A percentile compares a stretch with the other conserved stretches of the same genome.
These are phyloP conservation scores for Hemileccinum impolitum DNA, from an alignment of 768 basidiomycete species.

Conservation along the genomic window DNA sequence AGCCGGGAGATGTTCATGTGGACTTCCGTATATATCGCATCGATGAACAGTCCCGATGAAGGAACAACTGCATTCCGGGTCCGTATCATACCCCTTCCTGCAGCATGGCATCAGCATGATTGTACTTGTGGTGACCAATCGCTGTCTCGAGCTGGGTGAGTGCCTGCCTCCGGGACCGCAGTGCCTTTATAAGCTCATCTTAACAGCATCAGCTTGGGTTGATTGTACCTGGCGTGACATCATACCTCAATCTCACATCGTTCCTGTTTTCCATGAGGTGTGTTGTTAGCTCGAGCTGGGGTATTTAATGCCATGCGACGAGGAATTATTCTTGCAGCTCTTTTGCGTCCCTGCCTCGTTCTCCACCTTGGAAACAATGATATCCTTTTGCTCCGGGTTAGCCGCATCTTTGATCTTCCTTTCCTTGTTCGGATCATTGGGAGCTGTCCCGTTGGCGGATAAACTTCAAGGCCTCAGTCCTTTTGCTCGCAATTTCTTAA, in stretches of 20 bases:
- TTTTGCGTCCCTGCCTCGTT: neutral
- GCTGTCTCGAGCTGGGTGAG: neutral
- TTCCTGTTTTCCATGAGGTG: constrained; percentile 7
- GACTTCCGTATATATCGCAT: neutral
- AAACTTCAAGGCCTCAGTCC: constrained; percentile 23
- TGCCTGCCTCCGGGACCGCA: constrained; percentile 3
- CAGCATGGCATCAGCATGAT: neutral
- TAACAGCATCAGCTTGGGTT: neutral
- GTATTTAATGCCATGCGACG: constrained; percentile 18
- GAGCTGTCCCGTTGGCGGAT: constrained; percentile 19
- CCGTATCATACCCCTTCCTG: neutral
- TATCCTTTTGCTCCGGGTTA: constrained; percentile 8
- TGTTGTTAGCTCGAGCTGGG: neutral
- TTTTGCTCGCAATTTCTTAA: constrained; percentile 19
- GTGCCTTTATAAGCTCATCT: constrained; percentile 5
- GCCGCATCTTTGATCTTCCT: neutral
- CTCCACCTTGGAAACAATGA: constrained; percentile 9
- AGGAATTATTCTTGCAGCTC: neutral
- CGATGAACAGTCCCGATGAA: neutral
- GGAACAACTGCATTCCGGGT: neutral
- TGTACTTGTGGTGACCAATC: neutral
- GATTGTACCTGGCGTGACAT: neutral
- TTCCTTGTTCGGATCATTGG: constrained; percentile 6
- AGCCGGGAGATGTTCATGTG: neutral
- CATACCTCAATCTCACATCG: constrained; percentile 2